A percentile compares a stretch with the other conserved stretches of the same genome.
These are phyloP conservation scores for Debaryomycetaceae sp. DNA, from an alignment of 1,139 yeast species.

Conservation along the genomic window DNA sequence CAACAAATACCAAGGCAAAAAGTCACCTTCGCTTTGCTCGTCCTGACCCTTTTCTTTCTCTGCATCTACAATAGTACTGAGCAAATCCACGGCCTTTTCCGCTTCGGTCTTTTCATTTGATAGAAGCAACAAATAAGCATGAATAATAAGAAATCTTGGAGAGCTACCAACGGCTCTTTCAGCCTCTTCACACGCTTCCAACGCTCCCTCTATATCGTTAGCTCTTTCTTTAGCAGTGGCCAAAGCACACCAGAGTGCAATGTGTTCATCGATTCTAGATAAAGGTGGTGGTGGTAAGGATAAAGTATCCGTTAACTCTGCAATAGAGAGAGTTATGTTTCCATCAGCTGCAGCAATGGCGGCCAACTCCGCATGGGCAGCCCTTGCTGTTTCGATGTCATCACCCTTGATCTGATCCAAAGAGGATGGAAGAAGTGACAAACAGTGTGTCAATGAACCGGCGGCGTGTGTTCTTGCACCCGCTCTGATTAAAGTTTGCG, in stretches of 20 bases:
- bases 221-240: conserved; percentile 50
- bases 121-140: conserved; percentile 44
- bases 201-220: conserved; percentile 45
- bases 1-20: conserved; percentile 56
- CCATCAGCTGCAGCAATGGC: conserved; percentile 52
- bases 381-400: conserved; percentile 47
- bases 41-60: conserved; percentile 20
- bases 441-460: conserved; percentile 42
- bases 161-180: conserved; percentile 41
- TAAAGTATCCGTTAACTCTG: conserved; percentile 48
- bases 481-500: conserved; percentile 43
- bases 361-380: conserved; percentile 53
- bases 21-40: conserved; percentile 37
- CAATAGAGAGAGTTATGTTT: conserved; percentile 43
- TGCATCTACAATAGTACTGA: conserved; percentile 33
- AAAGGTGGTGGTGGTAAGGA: conserved; percentile 49
- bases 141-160: conserved; percentile 44
- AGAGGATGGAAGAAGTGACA: conserved; percentile 35
- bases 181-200: conserved; percentile 47
- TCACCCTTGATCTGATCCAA: conserved; percentile 19
- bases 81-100: conserved; percentile 31
- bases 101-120: conserved; percentile 13
- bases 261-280: conserved; percentile 42
- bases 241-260: conserved; percentile 51
- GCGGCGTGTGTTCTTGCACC: conserved; percentile 45